Base-by-base conservation (phyloP, 306 rosid genomes). In the Prunus fruticosa region DNA sequence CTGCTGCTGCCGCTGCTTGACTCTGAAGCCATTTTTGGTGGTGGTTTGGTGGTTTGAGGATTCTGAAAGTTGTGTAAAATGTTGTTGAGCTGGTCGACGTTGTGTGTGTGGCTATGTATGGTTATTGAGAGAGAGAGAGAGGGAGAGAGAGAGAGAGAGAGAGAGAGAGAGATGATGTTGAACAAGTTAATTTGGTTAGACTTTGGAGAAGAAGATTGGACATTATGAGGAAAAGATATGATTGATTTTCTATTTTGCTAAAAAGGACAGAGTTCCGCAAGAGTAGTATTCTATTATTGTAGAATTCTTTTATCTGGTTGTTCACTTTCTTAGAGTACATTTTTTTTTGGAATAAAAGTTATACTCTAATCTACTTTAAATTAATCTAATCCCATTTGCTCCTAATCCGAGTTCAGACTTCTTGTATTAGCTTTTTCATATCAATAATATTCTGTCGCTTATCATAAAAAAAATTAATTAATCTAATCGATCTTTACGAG, bases 11-110 rank as follows among this genome's bases (percentile, higher is more conserved):
- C 20, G 38, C 6, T 71, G 20, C 34, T 28, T 2, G 79, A 49
- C 38, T 74, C 86, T 0, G 76, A 49, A 62, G 47, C 80, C 79
- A 78, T 78, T 52, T 20, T 19, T 20, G 65, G 66, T n/a, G 34
- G 30, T 11, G 74, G 14, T 50, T 70, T n/a, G 43, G 19, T 71
- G 75, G 64, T 5, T 51, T 51, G 28, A 30, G n/a, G 11, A 71
- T 18, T 67, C 14, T 38, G 38, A 11, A 47, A 19, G 22, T 54
- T 54, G 11, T 47, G 6, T 16, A 11, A n/a, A 34, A 38, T 6
- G 8, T 53, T 53, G 58, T 49, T 69, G 18, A 8, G 6, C 1
- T 58, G 3, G 4, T 6, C 10, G 2, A 23, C 51, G 75, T 53
- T 71, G 11, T 19, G 30, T 71, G 25, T 18, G 16, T 51, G 63